phyloP scores from a whole-genome alignment of 129 eudicot genomes.

The Ambrosia trifida region DNA sequence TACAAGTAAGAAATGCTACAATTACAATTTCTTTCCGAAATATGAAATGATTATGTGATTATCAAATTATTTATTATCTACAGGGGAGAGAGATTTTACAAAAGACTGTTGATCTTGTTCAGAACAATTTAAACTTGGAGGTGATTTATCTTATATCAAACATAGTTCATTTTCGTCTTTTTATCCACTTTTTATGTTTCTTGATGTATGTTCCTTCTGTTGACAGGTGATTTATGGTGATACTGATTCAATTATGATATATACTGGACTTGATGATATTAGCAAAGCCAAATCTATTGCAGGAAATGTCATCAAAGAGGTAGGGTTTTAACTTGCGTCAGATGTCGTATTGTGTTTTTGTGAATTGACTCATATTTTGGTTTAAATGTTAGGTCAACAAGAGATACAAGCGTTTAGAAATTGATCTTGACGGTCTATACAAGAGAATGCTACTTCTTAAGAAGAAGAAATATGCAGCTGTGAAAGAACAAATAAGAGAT shows the following conservation, averaged over 20 bases:
- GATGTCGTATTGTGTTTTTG: background rate
- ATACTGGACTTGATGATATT: constrained; percentile 89
- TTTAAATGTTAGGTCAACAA: constrained; percentile 72
- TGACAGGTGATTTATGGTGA: constrained; percentile 95
- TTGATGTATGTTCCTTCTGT: constrained; percentile 22
- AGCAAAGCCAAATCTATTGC: constrained; percentile 79
- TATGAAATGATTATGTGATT: background rate
- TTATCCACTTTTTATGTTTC: constrained; percentile 7
- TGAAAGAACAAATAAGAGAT: constrained; percentile 79
- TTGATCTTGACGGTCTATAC: constrained; percentile 97
- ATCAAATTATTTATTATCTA: constrained; percentile 21
- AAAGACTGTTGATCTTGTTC: constrained; percentile 96
- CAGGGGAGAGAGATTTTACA: constrained; percentile 99
- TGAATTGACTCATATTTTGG: constrained; percentile 8
- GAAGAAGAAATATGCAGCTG: constrained; percentile 99
- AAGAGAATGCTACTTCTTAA: constrained; percentile 96
- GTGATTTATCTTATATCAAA: constrained; percentile 33
- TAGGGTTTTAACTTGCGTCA: constrained; percentile 28
- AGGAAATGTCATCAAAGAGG: constrained; percentile 92
- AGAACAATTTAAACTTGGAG: constrained; percentile 81
- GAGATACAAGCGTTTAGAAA: constrained; percentile 88
- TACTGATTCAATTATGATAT: constrained; percentile 98
- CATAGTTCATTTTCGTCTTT: background rate
- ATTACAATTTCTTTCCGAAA: background rate
- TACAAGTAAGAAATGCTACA: constrained; percentile 55